Evolutionary conservation across 177 flowering plant genomes (phyloP), one percentile per base, ranked within the genome.

Genomic region (Vitis hybrid): DNA sequence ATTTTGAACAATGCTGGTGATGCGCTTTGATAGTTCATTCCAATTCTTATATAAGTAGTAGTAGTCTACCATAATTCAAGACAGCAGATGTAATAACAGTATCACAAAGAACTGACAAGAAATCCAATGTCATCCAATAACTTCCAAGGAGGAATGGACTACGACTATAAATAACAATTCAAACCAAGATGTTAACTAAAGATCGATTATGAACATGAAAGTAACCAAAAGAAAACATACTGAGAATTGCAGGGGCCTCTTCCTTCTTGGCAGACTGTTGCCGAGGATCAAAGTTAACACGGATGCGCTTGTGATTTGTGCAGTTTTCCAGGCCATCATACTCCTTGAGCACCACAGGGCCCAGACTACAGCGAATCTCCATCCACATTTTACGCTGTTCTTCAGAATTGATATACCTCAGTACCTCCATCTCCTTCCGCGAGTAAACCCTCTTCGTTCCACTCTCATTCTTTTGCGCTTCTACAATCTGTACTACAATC

Each of bases 331-430:
- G 66, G 31, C 58, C 75, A 69, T 83, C 80, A 62, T 87, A 87
- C 77, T 84, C 92, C 66, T 61, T 71, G 6, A 73, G 68, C 50
- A 88, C 83, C 22, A 51, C 65, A 67, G 85, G 75, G 6, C 79
- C 82, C 63, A 94, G 82, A 13, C 85, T 87, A 71, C 70, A 52
- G 72, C 83, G 86, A 12, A 94, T 72, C 73, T 73, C 85, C 61
- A 52, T 79, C 98, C 98, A 92, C 69, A 81, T 65, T 65, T 72
- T 82, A 72, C 66, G 67, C 75, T 94, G 98, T 16, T 65, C 81
- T 31, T 74, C 85, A 49, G 70, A 31, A 33, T 82, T 68, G 51
- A 65, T 76, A 83, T 70, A 83, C 83, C 90, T 85, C 76, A 92
- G 50, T 5, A 75, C 82, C 79, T 85, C 88, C 89, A 94, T 51